phyloP scores from a whole-genome alignment of 352 stramenopile species.

The Pythium dissotocum region DNA sequence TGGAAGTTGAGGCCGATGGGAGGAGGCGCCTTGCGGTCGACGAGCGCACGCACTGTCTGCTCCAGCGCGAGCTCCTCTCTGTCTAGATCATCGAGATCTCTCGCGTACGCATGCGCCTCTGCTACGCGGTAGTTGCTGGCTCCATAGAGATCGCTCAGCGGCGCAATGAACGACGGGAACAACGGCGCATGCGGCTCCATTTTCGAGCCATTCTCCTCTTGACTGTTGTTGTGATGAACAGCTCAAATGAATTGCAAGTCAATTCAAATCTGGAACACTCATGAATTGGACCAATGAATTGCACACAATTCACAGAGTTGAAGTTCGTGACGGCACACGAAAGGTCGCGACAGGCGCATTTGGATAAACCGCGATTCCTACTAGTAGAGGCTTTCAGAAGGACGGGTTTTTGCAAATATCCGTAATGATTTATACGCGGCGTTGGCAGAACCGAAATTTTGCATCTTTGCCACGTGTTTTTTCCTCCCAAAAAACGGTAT shows the following conservation, averaged over 20 bases:
- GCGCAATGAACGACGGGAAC: slow-evolving; percentile 43
- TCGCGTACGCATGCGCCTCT: slow-evolving; percentile 44
- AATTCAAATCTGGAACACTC: background rate
- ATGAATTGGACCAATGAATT: slow-evolving; percentile 4
- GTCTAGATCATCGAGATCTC: slow-evolving; percentile 58
- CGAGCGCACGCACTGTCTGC: slow-evolving; percentile 47
- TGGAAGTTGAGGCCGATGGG: slow-evolving; percentile 70
- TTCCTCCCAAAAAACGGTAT: too few relatives aligned
- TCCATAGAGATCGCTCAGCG: slow-evolving; percentile 63
- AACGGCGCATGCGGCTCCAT: slow-evolving; percentile 29
- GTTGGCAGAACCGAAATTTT: too few relatives aligned
- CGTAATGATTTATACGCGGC: too few relatives aligned
- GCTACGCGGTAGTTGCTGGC: slow-evolving; percentile 48
- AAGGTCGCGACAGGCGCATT: background rate
- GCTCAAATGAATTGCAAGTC: slow-evolving; percentile 23
- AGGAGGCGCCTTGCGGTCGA: slow-evolving; percentile 45
- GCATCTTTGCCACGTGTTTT: too few relatives aligned
- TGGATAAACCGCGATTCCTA: too few relatives aligned
- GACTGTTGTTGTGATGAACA: background rate
- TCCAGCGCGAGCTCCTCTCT: slow-evolving; percentile 57
- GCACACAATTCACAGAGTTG: background rate
- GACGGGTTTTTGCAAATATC: too few relatives aligned
- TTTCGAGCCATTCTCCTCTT: background rate
- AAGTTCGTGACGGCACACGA: background rate
- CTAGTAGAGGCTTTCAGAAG: too few relatives aligned